Percentiles rank a stretch among this genome's conserved stretches.
These are phyloP conservation scores for Boletus rubescentipes DNA, from an alignment of 768 basidiomycete genomes.

Conservation along the genomic window DNA sequence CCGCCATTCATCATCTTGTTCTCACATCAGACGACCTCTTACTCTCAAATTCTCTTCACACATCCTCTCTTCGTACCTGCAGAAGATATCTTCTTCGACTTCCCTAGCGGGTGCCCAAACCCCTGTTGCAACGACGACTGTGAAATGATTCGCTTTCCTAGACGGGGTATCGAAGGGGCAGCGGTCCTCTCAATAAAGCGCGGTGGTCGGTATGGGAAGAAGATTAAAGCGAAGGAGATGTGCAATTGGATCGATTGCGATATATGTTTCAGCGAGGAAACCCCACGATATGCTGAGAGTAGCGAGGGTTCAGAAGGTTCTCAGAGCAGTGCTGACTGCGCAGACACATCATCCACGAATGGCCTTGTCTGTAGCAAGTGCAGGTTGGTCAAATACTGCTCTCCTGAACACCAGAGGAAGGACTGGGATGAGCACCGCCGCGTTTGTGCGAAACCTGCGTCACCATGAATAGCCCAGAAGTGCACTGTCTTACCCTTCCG, in stretches of 20 bases:
- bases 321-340: slow-evolving; percentile 41
- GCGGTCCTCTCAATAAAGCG: slow-evolving; percentile 61
- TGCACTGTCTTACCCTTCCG: background rate
- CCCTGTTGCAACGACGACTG: slow-evolving; percentile 79
- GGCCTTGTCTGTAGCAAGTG: slow-evolving; percentile 77
- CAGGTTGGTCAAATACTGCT: slow-evolving; percentile 77
- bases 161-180: slow-evolving; percentile 60
- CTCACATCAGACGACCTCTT: slow-evolving; percentile 77
- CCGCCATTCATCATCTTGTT: slow-evolving; percentile 78
- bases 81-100: slow-evolving; percentile 71
- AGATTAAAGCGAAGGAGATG: slow-evolving; percentile 59
- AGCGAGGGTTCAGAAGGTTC: slow-evolving; percentile 48
- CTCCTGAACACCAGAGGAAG: slow-evolving; percentile 67
- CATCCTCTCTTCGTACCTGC: slow-evolving; percentile 68
- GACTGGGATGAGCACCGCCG: slow-evolving; percentile 80
- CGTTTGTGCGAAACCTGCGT: slow-evolving; percentile 51
- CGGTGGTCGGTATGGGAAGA: slow-evolving; percentile 49
- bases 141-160: slow-evolving; percentile 79
- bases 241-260: slow-evolving; percentile 83
- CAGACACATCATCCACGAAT: slow-evolving; percentile 29
- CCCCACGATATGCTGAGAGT: slow-evolving; percentile 32
- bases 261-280: slow-evolving; percentile 54
- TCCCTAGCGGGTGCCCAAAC: slow-evolving; percentile 77
- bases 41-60: slow-evolving; percentile 81
- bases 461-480: slow-evolving; percentile 8